These are phyloP conservation scores for Trichoderma koningii DNA, from an alignment of 2,329 filamentous ascomycete species.

Conservation along the genomic window DNA sequence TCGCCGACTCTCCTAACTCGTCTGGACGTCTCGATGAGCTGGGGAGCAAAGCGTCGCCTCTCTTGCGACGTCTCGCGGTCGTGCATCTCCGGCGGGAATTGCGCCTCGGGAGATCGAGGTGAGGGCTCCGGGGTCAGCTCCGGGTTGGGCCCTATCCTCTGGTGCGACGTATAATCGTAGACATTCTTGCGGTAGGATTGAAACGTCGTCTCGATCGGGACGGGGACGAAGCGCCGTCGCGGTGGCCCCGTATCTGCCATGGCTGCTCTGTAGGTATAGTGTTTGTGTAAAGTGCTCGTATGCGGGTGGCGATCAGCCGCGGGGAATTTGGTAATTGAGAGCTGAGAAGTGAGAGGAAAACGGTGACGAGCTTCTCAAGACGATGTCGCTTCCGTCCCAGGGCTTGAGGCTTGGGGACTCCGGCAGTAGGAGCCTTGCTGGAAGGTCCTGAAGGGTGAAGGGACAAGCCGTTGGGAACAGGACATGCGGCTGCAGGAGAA, in stretches of 20 bases:
- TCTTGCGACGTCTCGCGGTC: slow-evolving; percentile 41
- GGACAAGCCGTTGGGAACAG: slow-evolving; percentile 16
- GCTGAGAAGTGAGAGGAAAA: background rate
- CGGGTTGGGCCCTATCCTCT: slow-evolving; percentile 52
- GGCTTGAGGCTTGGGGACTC: background rate
- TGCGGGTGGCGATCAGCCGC: slow-evolving; percentile 21
- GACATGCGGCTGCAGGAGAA: slow-evolving; percentile 9
- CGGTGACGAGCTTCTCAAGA: background rate
- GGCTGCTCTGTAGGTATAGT: background rate
- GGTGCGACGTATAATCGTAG: slow-evolving; percentile 27
- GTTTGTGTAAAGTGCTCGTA: background rate
- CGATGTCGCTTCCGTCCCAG: background rate
- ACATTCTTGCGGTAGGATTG: slow-evolving; percentile 54
- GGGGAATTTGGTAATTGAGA: background rate
- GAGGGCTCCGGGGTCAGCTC: slow-evolving; percentile 59
- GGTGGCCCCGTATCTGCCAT: slow-evolving; percentile 48
- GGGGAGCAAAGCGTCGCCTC: slow-evolving; percentile 67
- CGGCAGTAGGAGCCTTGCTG: slow-evolving; percentile 6
- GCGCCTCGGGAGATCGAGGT: slow-evolving; percentile 52
- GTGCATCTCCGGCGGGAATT: slow-evolving; percentile 46
- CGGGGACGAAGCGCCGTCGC: slow-evolving; percentile 64
- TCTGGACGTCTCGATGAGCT: slow-evolving; percentile 78
- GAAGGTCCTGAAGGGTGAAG: slow-evolving; percentile 14
- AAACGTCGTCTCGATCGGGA: slow-evolving; percentile 72
- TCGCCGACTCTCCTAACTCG: slow-evolving; percentile 70